Evolutionary conservation across 768 basidiomycete genomes (phyloP).

Genomic region (Rhizopogon vesiculosus): DNA sequence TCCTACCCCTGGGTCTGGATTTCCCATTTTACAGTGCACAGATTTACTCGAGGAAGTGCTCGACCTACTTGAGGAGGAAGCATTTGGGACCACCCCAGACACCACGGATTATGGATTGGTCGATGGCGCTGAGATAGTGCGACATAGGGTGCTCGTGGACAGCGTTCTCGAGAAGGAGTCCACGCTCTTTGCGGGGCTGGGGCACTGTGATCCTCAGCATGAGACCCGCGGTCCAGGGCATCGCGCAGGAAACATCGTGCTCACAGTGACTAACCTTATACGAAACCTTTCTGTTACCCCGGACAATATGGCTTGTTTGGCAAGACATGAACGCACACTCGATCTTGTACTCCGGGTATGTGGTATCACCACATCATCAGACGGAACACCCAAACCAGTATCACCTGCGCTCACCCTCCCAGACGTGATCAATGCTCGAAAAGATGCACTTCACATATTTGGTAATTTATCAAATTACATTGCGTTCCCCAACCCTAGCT

Average conservation of each 20-base stretch:
- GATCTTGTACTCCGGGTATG: conserved; percentile 70
- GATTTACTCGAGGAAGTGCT: conserved; percentile 85
- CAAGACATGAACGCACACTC: conserved; percentile 58
- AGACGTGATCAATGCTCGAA: conserved; percentile 70
- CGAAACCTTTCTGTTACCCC: conserved; percentile 77
- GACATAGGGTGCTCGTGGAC: conserved; percentile 63
- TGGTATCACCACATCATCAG: conserved; percentile 33
- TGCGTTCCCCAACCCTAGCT: conserved; percentile 37
- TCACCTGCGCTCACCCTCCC: conserved; percentile 61
- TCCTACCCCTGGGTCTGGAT: conserved; percentile 50
- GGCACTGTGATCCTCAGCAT: conserved; percentile 17
- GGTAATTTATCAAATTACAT: conserved; percentile 53
- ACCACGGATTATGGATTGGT: conserved; percentile 19
- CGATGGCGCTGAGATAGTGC: conserved; percentile 39
- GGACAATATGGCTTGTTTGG: conserved; percentile 68
- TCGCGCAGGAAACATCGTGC: conserved; percentile 58
- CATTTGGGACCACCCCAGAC: conserved; percentile 52
- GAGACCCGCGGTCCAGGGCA: conserved; percentile 50
- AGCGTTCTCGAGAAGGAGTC: conserved; percentile 52
- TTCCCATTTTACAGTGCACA: conserved; percentile 68
- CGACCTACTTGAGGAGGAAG: conserved; percentile 80
- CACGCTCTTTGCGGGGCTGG: conserved; percentile 55
- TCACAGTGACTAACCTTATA: conserved; percentile 72
- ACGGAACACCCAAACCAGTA: conserved; percentile 33
- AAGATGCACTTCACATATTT: conserved; percentile 71